Evolutionary conservation across 257 asterid species (phyloP), one percentile per base, ranked within the genome.

Genomic region (Paulownia fortunei): DNA sequence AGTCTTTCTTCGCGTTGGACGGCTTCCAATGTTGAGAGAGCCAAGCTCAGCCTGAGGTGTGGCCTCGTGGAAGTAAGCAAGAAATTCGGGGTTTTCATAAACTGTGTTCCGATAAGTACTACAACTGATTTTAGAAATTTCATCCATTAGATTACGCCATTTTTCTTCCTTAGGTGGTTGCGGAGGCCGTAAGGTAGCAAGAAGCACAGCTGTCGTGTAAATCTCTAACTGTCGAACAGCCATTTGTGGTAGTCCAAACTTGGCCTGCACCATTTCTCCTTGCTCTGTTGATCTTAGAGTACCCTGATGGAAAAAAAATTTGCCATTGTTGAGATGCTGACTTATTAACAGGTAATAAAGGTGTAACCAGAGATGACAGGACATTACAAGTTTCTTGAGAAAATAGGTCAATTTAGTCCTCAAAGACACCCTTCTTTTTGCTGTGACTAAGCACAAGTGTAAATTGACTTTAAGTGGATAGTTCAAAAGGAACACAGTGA

Each of bases 221-320:
- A 95, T 93, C 81, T 93, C 98, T 66, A 95, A 81, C 91, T 95
- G 99, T 21, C 98, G 91, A 63, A 93, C 89, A n/a, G 99, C 97
- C 80, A 90, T 92, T 69, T 93, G 94, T 55, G 99, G 98, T 54
- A 91, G 86, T 32, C 99, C 99, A 37, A 95, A 95, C 69, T 95
- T 95, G 13, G 99, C 99, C 77, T 95, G 99, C 82, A 95, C 99
- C 99, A 95, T 95, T 88, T 95, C 99, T 76, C 99, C 99, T 86
- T 95, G 99, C 73, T 95, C 99, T 0, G 98, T 95, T 58, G 98
- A 91, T 66, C 99, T 85, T 3, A 95, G 89, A 19, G 97, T 87
- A 36, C 99, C 99, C 99, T 94, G 89, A 58, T 75, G 76, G 52
- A 42, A 70, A 49, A 19, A 44, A 70, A 5, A 10, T 30, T 19